phyloP scores from a whole-genome alignment of 352 stramenopile genomes.

The Globisporangium paroecandrum region DNA sequence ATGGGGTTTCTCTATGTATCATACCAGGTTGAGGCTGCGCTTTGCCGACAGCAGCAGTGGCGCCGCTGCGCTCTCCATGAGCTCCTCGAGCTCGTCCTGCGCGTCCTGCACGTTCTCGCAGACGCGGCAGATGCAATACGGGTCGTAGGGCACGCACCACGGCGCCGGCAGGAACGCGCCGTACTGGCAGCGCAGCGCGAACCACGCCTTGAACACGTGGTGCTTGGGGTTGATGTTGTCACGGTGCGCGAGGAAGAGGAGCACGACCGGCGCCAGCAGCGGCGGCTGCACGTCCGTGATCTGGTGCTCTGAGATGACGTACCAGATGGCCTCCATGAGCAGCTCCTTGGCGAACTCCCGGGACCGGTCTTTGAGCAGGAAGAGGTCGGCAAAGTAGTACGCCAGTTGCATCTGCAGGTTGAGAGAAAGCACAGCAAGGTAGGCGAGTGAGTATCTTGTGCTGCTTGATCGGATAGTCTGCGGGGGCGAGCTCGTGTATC shows the following conservation, averaged over 20 bases:
- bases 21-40: constrained; percentile 11
- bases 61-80: background rate
- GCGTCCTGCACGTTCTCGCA: constrained; percentile 45
- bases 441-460: background rate
- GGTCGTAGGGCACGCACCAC: constrained; percentile 58
- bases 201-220: constrained; percentile 46
- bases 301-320: constrained; percentile 41
- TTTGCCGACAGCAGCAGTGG: background rate
- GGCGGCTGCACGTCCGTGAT: constrained; percentile 44
- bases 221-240: constrained; percentile 69
- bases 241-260: constrained; percentile 58
- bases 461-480: background rate
- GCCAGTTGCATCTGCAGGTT: constrained; percentile 36
- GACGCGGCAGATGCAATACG: constrained; percentile 51
- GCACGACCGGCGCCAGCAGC: constrained; percentile 48
- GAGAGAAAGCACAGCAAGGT: background rate
- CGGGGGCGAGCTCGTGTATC: background rate
- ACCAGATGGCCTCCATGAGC: constrained; percentile 60
- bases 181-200: constrained; percentile 66
- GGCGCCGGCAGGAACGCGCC: constrained; percentile 36
- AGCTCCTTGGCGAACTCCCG: constrained; percentile 42
- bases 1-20: background rate
- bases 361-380: constrained; percentile 43
- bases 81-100: constrained; percentile 15
- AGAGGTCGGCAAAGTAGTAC: constrained; percentile 56